These are phyloP conservation scores for Pulveroboletus sp. DNA, from an alignment of 768 basidiomycete species.

Conservation along the genomic window DNA sequence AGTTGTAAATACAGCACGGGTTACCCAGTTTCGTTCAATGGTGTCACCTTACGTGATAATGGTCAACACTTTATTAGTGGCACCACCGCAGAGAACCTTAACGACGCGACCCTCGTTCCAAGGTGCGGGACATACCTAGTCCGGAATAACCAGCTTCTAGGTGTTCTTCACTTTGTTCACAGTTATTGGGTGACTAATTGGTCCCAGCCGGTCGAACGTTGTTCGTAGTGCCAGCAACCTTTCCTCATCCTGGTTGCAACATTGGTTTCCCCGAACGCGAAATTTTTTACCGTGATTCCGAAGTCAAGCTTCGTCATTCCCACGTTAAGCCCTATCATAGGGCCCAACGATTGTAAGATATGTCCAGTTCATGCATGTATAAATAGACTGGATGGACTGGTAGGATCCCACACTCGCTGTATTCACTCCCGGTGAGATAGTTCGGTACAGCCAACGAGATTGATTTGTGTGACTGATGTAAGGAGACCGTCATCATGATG, in stretches of 20 bases:
- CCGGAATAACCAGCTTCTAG: not conserved
- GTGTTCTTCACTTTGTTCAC: too few relatives aligned
- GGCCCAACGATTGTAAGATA: not conserved
- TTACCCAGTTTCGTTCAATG: not conserved
- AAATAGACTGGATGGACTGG: not conserved
- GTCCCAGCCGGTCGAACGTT: not conserved
- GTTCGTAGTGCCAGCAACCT: not conserved
- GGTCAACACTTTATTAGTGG: not conserved
- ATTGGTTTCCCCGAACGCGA: not conserved
- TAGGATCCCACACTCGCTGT: not conserved
- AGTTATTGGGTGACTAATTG: too few relatives aligned
- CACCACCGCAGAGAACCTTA: not conserved
- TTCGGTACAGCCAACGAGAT: not conserved
- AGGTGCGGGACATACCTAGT: not conserved
- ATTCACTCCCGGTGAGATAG: not conserved
- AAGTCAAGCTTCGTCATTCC: not conserved
- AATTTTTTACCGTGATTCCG: not conserved
- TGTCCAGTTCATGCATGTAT: not conserved
- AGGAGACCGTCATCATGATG: not conserved
- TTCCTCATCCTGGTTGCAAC: not conserved
- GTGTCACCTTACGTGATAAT: not conserved
- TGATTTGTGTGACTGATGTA: not conserved
- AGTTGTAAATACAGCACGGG: not conserved
- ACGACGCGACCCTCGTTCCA: not conserved
- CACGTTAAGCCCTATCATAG: not conserved